These are phyloP conservation scores for Lactifluus volemus DNA, from an alignment of 768 basidiomycete genomes.

Conservation along the genomic window DNA sequence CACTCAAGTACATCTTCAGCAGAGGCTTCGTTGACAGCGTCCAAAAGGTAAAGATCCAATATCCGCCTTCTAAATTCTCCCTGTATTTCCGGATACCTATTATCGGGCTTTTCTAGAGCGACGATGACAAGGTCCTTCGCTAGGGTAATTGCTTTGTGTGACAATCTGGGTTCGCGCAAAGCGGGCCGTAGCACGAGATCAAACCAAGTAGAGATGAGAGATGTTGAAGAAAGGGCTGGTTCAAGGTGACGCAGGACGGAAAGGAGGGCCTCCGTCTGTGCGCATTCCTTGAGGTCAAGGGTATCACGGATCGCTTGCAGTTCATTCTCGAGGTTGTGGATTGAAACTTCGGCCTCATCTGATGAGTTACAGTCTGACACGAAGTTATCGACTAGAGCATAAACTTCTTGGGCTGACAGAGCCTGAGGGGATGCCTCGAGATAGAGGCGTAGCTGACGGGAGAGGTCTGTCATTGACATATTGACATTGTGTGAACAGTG, in stretches of 20 bases:
- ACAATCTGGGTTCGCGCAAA: constrained; percentile 62
- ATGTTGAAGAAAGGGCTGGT: constrained; percentile 51
- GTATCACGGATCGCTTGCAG: constrained; percentile 52
- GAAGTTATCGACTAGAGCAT: constrained; percentile 46
- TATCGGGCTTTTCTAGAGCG: constrained; percentile 44
- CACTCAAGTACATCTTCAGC: constrained; percentile 68
- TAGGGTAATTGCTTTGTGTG: constrained; percentile 46
- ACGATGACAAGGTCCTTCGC: constrained; percentile 66
- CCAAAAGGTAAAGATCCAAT: constrained; percentile 68
- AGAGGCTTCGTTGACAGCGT: constrained; percentile 68
- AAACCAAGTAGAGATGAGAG: constrained; percentile 74
- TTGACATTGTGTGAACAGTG: neutral
- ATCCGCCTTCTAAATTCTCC: constrained; percentile 59
- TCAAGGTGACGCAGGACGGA: constrained; percentile 54
- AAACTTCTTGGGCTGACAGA: constrained; percentile 39
- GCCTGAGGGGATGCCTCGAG: constrained; percentile 48
- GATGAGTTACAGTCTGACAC: constrained; percentile 42
- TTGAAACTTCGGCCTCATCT: constrained; percentile 35
- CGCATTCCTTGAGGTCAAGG: constrained; percentile 53
- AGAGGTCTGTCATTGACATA: constrained; percentile 30
- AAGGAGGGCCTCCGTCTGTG: constrained; percentile 60
- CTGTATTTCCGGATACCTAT: constrained; percentile 40
- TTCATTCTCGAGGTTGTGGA: constrained; percentile 54
- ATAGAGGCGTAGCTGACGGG: constrained; percentile 47
- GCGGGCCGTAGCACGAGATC: constrained; percentile 72